Evolutionary conservation across 1,284 basidiomycete genomes (phyloP), one percentile per base, ranked within the genome.

Genomic region (Phellinidium pouzarii): DNA sequence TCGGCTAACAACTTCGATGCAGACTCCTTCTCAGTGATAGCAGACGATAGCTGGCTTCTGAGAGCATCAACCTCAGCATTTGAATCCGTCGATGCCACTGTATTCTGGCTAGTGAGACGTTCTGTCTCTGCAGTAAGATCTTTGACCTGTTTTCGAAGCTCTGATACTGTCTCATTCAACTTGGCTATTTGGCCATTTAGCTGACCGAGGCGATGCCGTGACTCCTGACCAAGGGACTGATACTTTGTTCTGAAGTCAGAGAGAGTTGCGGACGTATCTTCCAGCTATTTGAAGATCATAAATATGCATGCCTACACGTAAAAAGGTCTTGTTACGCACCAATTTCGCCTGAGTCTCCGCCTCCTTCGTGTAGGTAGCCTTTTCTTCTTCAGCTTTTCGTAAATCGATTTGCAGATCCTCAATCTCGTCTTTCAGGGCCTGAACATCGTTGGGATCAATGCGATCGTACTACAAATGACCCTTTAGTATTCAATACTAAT

Each of bases 381-480:
- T 62, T 50, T 69, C 65, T 9, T 49, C 52, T 48, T 72, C 71
- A 3, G 68, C 65, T 8, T 64, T 65, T 5, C 56, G 50, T 12
- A 69, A 50, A 23, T 64, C 63, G 0, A 58, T 45, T 53, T 69
- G 66, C 29, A 91, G 66, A 25, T 69, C 68, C 38, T 79, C 76
- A 7, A 91, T 79, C 59, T 89, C 79, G 8, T 82, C 79, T 67
- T 87, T 91, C 52, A 93, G 73, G 19, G 79, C 78, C 61, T 91
- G 85, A n/a, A 94, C 75, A 62, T 93, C 90, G 3, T 87, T 82
- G 12, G 91, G 90, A 64, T 92, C 91, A 59, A 91, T 85, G 48
- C 91, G 88, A 61, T 94, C 88, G 62, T 92, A 92, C 84, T 90
- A 53, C 14, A 22, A 29, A 14, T 45, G 23, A 40, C 52, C n/a